These are phyloP conservation scores for Didymella segeticola DNA, from an alignment of 2,329 filamentous ascomycete genomes.

Conservation along the genomic window DNA sequence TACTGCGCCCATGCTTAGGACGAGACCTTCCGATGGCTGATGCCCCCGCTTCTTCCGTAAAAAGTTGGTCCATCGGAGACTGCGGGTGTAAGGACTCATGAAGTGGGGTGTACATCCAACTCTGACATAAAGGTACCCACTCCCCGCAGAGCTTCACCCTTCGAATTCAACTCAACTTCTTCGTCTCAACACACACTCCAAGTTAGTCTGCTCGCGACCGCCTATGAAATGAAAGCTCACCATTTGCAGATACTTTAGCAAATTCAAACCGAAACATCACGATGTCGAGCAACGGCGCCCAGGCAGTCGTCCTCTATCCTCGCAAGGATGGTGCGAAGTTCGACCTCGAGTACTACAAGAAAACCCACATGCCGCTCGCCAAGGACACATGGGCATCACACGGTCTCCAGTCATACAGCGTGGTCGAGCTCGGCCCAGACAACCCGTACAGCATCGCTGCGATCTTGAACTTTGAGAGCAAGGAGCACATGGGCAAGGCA, in stretches of 20 bases:
- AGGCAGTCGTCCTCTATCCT: slow-evolving; percentile 51
- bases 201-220: background rate
- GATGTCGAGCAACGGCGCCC: slow-evolving; percentile 24
- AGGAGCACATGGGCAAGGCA: slow-evolving; percentile 32
- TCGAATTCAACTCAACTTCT: background rate
- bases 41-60: background rate
- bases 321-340: slow-evolving; percentile 51
- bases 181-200: background rate
- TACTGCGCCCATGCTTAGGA: background rate
- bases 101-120: slow-evolving; percentile 21
- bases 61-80: background rate
- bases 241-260: background rate
- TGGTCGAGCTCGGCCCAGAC: slow-evolving; percentile 30
- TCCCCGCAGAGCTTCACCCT: background rate
- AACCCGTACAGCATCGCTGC: slow-evolving; percentile 29
- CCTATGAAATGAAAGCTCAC: background rate
- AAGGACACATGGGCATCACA: slow-evolving; percentile 47
- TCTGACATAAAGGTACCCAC: slow-evolving; percentile 17
- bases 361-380: slow-evolving; percentile 56
- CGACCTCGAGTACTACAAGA: slow-evolving; percentile 59
- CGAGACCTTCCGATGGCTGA: background rate
- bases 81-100: slow-evolving; percentile 19
- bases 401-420: slow-evolving; percentile 47
- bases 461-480: slow-evolving; percentile 35
- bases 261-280: slow-evolving; percentile 7